Conservation (phyloP, 2,329 filamentous ascomycete species). For the Colletotrichum sp. region DNA sequence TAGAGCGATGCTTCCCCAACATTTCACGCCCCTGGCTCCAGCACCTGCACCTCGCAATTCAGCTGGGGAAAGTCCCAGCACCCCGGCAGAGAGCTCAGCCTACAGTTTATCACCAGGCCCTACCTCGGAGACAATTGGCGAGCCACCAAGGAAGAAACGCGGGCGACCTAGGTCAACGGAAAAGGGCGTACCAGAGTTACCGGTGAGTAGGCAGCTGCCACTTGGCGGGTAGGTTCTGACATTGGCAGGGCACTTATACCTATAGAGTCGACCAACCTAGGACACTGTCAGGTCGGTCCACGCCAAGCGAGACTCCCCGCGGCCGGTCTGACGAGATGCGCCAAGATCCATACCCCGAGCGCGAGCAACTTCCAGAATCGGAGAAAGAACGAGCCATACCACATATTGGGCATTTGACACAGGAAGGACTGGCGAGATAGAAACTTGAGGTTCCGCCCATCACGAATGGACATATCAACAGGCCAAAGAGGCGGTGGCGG, state of each 20-base stretch:
- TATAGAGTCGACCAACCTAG: not conserved
- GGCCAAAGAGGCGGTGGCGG: not conserved
- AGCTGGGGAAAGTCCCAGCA: slow-evolving; percentile 2
- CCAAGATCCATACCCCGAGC: not conserved
- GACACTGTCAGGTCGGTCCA: not conserved
- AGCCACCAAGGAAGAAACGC: not conserved
- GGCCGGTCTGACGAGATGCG: not conserved
- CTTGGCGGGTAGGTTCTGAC: not conserved
- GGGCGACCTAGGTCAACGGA: slow-evolving; percentile 7
- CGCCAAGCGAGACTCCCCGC: not conserved
- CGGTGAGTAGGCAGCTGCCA: not conserved
- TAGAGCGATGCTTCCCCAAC: slow-evolving; percentile 35
- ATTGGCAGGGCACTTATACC: not conserved
- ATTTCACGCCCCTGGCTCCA: slow-evolving; percentile 33
- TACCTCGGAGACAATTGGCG: not conserved
- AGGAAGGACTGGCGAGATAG: slow-evolving; percentile 16
- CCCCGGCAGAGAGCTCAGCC: not conserved
- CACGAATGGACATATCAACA: not conserved
- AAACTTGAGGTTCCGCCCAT: not conserved
- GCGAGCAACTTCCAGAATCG: not conserved
- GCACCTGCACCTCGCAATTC: not conserved
- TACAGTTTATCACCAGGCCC: slow-evolving; percentile 11
- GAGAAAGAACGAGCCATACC: slow-evolving; percentile 10
- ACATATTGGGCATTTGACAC: slow-evolving; percentile 11
- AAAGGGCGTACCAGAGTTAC: not conserved